These are phyloP conservation scores for Leptosphaerulina australis DNA, from an alignment of 2,329 filamentous ascomycete genomes.

Conservation along the genomic window DNA sequence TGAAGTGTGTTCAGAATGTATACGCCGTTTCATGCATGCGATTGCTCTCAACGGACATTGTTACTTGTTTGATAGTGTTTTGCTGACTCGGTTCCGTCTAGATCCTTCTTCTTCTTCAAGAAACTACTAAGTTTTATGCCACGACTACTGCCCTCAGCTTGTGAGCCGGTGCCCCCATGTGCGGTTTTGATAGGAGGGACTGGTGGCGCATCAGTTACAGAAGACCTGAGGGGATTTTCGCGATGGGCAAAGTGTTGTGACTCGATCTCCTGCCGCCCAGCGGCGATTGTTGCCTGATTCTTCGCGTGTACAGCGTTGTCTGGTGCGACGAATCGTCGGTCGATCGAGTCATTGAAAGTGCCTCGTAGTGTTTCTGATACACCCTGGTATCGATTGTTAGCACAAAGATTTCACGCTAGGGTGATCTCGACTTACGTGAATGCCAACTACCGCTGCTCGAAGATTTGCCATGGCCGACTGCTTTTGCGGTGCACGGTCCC, in stretches of 20 bases:
- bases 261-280: conserved; percentile 42
- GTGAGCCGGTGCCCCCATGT: conserved; percentile 29
- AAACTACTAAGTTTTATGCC: conserved; percentile 38
- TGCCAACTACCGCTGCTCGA: conserved; percentile 44
- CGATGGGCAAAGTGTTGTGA: conserved; percentile 22
- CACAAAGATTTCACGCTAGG: neutral
- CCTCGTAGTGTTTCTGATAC: conserved; percentile 46
- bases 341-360: conserved; percentile 42
- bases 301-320: conserved; percentile 38
- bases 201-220: conserved; percentile 16
- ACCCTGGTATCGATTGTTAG: conserved; percentile 33
- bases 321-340: conserved; percentile 34
- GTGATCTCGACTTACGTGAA: conserved; percentile 46
- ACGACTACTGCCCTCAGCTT: conserved; percentile 29
- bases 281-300: conserved; percentile 42
- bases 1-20: neutral
- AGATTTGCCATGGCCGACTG: conserved; percentile 43
- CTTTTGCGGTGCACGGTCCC: conserved; percentile 25
- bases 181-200: conserved; percentile 22
- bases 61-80: conserved; percentile 1
- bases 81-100: conserved; percentile 2
- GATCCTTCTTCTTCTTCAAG: conserved; percentile 44
- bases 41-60: neutral
- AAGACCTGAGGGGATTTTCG: conserved; percentile 18
- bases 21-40: neutral